phyloP scores from a whole-genome alignment of 371 early-diverging fungal genomes.

The Mortierella sp. region DNA sequence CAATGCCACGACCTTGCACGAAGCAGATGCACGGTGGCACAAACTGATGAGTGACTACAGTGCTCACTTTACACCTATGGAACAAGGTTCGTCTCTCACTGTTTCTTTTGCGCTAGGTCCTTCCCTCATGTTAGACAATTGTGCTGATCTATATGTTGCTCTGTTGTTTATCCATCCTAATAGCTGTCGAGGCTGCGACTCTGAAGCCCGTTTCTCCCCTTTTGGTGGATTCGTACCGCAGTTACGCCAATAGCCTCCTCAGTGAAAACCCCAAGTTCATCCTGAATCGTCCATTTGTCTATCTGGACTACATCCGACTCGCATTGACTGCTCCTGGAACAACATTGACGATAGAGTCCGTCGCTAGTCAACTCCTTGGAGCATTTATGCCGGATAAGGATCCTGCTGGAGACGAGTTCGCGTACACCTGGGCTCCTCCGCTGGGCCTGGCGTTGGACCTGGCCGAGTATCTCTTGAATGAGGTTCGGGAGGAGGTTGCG shows the following conservation, averaged over 20 bases:
- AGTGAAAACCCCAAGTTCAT: constrained; percentile 2
- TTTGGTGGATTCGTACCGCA: constrained; percentile 13
- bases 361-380: not conserved
- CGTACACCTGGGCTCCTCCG: constrained; percentile 35
- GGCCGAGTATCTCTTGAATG: constrained; percentile 44
- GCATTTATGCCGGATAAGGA: constrained; percentile 19
- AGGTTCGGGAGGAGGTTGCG: constrained; percentile 39
- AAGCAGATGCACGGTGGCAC: constrained; percentile 29
- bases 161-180: not conserved
- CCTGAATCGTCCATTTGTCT: constrained; percentile 34
- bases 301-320: constrained; percentile 35
- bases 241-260: constrained; percentile 2
- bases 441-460: constrained; percentile 38
- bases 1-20: constrained; percentile 21
- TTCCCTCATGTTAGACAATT: not conserved
- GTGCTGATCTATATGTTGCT: not conserved
- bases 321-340: constrained; percentile 35
- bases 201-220: constrained; percentile 19
- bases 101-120: not conserved
- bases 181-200: constrained; percentile 6
- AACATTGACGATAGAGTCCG: not conserved
- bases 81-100: constrained; percentile 24
- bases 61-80: constrained; percentile 11
- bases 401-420: not conserved
- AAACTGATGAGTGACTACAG: constrained; percentile 1